These are phyloP conservation scores for Cyclotella sp. DNA, from an alignment of 108 stramenopile species.

Conservation along the genomic window DNA sequence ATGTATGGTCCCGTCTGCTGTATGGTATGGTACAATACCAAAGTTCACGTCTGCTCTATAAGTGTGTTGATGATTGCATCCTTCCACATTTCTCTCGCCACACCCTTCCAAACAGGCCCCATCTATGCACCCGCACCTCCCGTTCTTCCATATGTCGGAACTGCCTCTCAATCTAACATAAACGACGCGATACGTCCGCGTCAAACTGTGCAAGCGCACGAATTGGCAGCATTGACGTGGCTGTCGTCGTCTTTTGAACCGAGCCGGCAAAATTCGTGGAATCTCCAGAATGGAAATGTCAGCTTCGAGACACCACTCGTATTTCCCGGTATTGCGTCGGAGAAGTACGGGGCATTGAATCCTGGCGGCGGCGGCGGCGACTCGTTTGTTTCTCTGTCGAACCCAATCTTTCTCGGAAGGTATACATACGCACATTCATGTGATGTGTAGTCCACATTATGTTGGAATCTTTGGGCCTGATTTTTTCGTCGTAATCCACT, in stretches of 20 bases:
- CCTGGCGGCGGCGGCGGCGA: background rate
- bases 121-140: too few species aligned
- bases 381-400: slow-evolving; percentile 10
- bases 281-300: slow-evolving; percentile 43
- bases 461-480: background rate
- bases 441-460: background rate
- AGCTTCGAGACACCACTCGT: slow-evolving; percentile 24
- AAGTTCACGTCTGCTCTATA: too few species aligned
- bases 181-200: too few species aligned
- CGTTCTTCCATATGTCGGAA: too few species aligned
- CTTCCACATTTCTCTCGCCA: too few species aligned
- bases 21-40: too few species aligned
- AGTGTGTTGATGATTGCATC: too few species aligned
- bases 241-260: background rate
- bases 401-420: slow-evolving; percentile 49
- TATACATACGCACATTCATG: background rate
- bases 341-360: background rate
- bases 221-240: background rate
- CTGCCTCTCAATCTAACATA: background rate
- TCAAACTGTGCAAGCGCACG: too few species aligned
- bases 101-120: too few species aligned
- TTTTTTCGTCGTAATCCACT: background rate
- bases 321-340: background rate
- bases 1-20: too few species aligned
- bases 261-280: slow-evolving; percentile 14